phyloP scores from a whole-genome alignment of 441 rosid species.

The Omphalea diandra region DNA sequence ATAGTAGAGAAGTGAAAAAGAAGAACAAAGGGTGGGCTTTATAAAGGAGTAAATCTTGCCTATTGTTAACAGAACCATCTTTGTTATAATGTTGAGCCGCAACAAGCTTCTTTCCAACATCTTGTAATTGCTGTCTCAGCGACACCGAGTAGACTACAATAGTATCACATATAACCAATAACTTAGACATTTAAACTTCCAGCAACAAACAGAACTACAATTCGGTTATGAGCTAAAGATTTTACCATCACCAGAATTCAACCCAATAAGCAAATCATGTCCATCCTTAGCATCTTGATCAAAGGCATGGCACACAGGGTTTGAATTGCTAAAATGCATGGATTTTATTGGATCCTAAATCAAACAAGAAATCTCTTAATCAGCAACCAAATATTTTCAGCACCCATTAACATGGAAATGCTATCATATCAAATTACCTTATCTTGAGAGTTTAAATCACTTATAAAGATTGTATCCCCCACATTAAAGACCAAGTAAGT shows the following conservation, averaged over 20 bases:
- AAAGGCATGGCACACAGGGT: constrained; percentile 93
- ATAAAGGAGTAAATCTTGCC: constrained; percentile 53
- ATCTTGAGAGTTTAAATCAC: constrained; percentile 96
- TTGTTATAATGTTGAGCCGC: constrained; percentile 91
- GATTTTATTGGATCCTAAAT: constrained; percentile 95
- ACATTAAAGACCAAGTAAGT: constrained; percentile 94
- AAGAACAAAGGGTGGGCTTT: too few species aligned
- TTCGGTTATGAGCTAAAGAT: constrained; percentile 20
- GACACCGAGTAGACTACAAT: constrained; percentile 87
- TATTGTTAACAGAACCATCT: constrained; percentile 88
- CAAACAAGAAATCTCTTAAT: constrained; percentile 24
- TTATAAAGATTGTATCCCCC: constrained; percentile 88
- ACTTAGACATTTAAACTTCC: constrained; percentile 23
- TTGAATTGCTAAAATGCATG: constrained; percentile 83
- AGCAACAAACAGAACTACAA: constrained; percentile 16
- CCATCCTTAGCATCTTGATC: constrained; percentile 96
- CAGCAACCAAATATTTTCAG: constrained; percentile 19
- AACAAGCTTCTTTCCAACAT: constrained; percentile 86
- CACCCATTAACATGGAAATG: constrained; percentile 19
- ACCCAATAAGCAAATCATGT: constrained; percentile 91
- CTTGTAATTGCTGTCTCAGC: constrained; percentile 95
- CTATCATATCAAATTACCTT: constrained; percentile 53
- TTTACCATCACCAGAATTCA: constrained; percentile 95
- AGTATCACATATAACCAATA: constrained; percentile 31
- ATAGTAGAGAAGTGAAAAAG: not conserved